Percentiles rank a stretch among this genome's conserved stretches.
phyloP scores from a whole-genome alignment of 495 filamentous ascomycete genomes.

The Amorphotheca resinae region DNA sequence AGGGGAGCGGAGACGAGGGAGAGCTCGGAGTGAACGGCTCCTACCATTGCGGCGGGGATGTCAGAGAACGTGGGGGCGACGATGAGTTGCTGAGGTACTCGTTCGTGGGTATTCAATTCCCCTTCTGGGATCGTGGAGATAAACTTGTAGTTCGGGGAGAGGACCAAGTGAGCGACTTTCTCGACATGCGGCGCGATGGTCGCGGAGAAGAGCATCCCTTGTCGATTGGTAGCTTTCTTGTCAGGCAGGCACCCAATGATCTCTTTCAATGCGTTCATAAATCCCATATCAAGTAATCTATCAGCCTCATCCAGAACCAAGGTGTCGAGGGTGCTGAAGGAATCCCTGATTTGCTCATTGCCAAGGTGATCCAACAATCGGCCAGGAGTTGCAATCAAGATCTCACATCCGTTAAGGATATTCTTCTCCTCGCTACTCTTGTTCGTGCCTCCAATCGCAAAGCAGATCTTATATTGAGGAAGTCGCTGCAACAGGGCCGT shows the following conservation, averaged over 20 bases:
- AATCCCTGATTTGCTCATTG: conserved; percentile 29
- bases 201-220: conserved; percentile 62
- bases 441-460: conserved; percentile 31
- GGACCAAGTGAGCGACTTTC: conserved; percentile 45
- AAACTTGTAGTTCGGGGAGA: conserved; percentile 41
- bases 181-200: conserved; percentile 52
- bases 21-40: conserved; percentile 33
- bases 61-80: conserved; percentile 40
- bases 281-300: conserved; percentile 53
- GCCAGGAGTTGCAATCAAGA: conserved; percentile 53
- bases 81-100: conserved; percentile 48
- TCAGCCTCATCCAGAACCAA: conserved; percentile 58
- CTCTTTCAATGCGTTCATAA: conserved; percentile 43
- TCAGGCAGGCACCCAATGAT: conserved; percentile 44
- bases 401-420: conserved; percentile 28
- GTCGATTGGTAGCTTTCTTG: conserved; percentile 39
- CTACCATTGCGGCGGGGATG: conserved; percentile 38
- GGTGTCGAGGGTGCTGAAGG: conserved; percentile 40
- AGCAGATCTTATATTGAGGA: conserved; percentile 22
- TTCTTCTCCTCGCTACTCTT: conserved; percentile 23
- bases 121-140: conserved; percentile 51
- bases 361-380: conserved; percentile 49
- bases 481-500: conserved; percentile 23
- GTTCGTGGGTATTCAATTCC: conserved; percentile 47
- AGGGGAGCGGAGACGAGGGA: conserved; percentile 22